Conservation (phyloP, 176 grass and related monocot species). For the Tillandsia leiboldiana region DNA sequence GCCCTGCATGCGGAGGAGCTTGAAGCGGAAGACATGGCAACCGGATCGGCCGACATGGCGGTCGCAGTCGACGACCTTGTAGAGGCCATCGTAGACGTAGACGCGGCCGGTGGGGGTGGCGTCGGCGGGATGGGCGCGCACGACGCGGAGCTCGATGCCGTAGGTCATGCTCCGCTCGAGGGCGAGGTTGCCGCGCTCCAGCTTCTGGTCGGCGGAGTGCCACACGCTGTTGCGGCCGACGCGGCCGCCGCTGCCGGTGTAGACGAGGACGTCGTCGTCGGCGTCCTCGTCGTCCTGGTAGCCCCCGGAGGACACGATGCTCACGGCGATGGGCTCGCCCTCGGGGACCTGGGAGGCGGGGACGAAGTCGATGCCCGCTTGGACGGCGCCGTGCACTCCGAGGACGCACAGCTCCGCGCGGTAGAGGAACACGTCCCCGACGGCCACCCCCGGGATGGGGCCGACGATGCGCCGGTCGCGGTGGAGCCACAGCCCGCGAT, state of each 20-base stretch:
- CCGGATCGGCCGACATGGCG: conserved; percentile 52
- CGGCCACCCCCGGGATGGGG: conserved; percentile 45
- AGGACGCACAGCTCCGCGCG: conserved; percentile 73
- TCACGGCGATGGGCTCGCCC: conserved; percentile 72
- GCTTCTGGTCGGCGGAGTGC: conserved; percentile 54
- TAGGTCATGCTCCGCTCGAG: conserved; percentile 69
- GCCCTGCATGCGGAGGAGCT: conserved; percentile 38
- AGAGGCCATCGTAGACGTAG: conserved; percentile 90
- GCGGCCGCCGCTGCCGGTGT: conserved; percentile 84
- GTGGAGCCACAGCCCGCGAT: conserved; percentile 37
- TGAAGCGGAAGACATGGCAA: conserved; percentile 53
- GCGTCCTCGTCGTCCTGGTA: conserved; percentile 85
- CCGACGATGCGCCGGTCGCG: conserved; percentile 56
- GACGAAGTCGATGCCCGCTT: conserved; percentile 70
- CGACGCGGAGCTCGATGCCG: conserved; percentile 72
- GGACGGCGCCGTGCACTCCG: conserved; percentile 62
- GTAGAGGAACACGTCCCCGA: conserved; percentile 85
- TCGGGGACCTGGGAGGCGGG: conserved; percentile 30
- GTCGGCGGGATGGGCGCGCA: conserved; percentile 35
- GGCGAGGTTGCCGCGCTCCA: conserved; percentile 71
- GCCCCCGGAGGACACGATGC: conserved; percentile 77
- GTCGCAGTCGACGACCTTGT: conserved; percentile 42
- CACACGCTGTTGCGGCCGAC: conserved; percentile 27
- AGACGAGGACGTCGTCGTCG: conserved; percentile 58
- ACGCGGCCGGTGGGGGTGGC: conserved; percentile 30